phyloP scores from a whole-genome alignment of 169 alveolate species.

The Babesia caballi region DNA sequence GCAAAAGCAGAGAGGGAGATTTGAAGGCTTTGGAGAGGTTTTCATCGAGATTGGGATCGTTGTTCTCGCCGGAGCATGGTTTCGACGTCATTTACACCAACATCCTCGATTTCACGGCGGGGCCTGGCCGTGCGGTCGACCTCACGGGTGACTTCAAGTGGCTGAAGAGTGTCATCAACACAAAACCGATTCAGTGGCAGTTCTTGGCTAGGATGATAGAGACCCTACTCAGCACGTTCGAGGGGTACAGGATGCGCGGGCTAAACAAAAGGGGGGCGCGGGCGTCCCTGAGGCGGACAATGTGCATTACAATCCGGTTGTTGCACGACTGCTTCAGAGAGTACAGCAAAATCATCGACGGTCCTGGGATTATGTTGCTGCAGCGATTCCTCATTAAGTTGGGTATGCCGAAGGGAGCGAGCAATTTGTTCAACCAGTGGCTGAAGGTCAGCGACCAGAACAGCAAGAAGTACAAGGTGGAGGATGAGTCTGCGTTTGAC shows the following conservation, averaged over 20 bases:
- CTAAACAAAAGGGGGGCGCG: slow-evolving; percentile 10
- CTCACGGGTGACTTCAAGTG: slow-evolving; percentile 57
- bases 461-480: slow-evolving; percentile 16
- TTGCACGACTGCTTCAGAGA: slow-evolving; percentile 44
- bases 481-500: slow-evolving; percentile 19
- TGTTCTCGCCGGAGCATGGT: slow-evolving; percentile 42
- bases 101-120: slow-evolving; percentile 55
- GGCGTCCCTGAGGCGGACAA: slow-evolving; percentile 26
- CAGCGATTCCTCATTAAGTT: slow-evolving; percentile 34
- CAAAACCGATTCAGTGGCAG: slow-evolving; percentile 40
- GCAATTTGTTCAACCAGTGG: slow-evolving; percentile 33
- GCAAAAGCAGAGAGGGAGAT: slow-evolving; percentile 39
- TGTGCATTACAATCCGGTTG: slow-evolving; percentile 33
- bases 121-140: slow-evolving; percentile 58
- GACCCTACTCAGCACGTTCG: slow-evolving; percentile 23
- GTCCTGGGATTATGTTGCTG: slow-evolving; percentile 7
- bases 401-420: slow-evolving; percentile 24
- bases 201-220: slow-evolving; percentile 33
- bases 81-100: slow-evolving; percentile 48
- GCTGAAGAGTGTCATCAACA: slow-evolving; percentile 43
- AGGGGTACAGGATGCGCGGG: slow-evolving; percentile 37
- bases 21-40: slow-evolving; percentile 26
- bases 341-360: slow-evolving; percentile 19
- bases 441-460: slow-evolving; percentile 7
- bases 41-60: slow-evolving; percentile 5